Evolutionary conservation across 495 filamentous ascomycete species (phyloP), one percentile per base, ranked within the genome.

Genomic region (Delitschia confertaspora): DNA sequence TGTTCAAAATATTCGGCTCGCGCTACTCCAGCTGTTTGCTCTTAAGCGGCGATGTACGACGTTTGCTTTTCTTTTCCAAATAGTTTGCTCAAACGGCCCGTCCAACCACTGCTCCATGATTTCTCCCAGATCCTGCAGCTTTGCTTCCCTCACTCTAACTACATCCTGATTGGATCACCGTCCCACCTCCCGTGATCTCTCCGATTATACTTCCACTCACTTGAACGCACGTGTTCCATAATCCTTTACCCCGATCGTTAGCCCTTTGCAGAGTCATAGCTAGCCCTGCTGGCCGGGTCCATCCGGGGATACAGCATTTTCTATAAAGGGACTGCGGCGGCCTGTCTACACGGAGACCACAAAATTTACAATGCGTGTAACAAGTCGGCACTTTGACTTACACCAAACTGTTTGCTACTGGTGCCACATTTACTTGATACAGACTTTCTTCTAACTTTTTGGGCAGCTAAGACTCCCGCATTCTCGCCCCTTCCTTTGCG

Each of bases 361-460:
- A n/a, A n/a, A 21, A 14, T 34, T 27, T 45, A 37, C 40, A 33
- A 51, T 38, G 40, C 19, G 33, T 45, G 47, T 39, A 29, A 40
- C 33, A 3, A 40, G 39, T 39, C 35, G 47, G 22, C 30, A 13
- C 39, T 22, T 38, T 34, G 10, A 8, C 22, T 9, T 26, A 22
- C 13, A 4, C 34, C 25, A 19, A 20, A 43, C 33, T 13, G 47
- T 45, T 51, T 45, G 47, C 47, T 51, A 44, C 19, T 24, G 18
- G 33, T 36, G 25, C 13, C 17, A 45, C 40, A 3, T 3, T 16
- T 23, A 17, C 14, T 33, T 26, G 10, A 33, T 21, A 11, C 19
- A 38, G 24, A 34, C 20, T 16, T 18, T 51, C 6, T 4, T 11
- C 25, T 3, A 17, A 3, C 22, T 23, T 26, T 25, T 38, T 42